Conservation (phyloP, 495 filamentous ascomycete genomes). For the Trichocladium uniseriatum region DNA sequence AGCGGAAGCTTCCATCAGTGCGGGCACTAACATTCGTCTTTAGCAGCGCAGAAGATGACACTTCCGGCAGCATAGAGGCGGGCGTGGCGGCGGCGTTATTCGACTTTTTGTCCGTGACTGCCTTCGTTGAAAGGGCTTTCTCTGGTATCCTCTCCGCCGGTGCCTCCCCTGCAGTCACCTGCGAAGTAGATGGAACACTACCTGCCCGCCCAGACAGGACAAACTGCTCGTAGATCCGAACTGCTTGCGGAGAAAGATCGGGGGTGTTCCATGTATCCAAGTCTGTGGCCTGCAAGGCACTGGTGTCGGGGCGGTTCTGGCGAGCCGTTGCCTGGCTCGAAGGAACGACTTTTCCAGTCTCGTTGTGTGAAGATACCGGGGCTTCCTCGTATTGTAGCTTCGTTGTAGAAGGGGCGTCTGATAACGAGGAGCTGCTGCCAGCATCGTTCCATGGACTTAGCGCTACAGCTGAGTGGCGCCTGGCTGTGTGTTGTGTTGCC, state of each 20-base stretch:
- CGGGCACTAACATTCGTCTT: slow-evolving; percentile 15
- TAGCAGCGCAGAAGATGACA: slow-evolving; percentile 4
- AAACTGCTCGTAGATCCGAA: neutral
- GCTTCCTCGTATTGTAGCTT: neutral
- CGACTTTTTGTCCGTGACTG: neutral
- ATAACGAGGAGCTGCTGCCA: neutral
- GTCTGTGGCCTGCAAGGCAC: neutral
- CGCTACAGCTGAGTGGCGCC: neutral
- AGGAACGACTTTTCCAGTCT: neutral
- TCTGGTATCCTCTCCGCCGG: neutral
- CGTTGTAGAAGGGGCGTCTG: neutral
- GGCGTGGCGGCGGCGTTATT: neutral
- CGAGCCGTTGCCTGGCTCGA: neutral
- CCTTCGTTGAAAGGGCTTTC: neutral
- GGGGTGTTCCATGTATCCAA: neutral
- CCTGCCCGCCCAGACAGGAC: neutral
- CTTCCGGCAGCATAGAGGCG: neutral
- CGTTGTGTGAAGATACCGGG: neutral
- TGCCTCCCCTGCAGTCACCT: neutral
- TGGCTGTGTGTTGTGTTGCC: neutral
- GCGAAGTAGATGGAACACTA: neutral
- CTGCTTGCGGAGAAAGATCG: slow-evolving; percentile 1
- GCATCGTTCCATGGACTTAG: neutral
- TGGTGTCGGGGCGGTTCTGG: neutral
- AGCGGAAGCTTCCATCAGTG: slow-evolving; percentile 24